Evolutionary conservation across 2,329 filamentous ascomycete species (phyloP), one percentile per base, ranked within the genome.

Genomic region (Cercospora brassicicola): DNA sequence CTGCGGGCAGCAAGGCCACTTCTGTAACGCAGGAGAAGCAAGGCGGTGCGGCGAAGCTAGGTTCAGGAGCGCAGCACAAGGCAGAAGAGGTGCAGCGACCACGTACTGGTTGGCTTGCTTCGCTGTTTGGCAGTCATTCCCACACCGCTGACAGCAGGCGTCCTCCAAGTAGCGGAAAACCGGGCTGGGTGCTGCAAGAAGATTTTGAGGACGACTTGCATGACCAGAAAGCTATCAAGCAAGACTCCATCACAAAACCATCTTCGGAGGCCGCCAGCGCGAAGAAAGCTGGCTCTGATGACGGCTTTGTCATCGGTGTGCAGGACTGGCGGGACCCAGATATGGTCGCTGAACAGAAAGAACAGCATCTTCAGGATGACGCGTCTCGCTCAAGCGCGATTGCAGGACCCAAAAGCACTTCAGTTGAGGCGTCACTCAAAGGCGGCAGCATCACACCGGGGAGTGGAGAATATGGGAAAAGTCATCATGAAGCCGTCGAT

Each of bases 271-370:
- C 77, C n/a, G 78, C 78, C 45, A 76, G 75, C 64, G 72, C 76
- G 9, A 59, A 67, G 15, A 66, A 68, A 73, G 71, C 77, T 13
- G 68, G 73, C n/a, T 66, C 76, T 23, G 79, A 82, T 57, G 90
- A 93, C 77, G 87, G 85, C 66, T 94, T 94, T 76, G 85, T 91
- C 55, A 94, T 94, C 74, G 92, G 91, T n/a, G 88, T 93, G 11
- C 91, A 95, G 72, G 92, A 95, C 76, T 94, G 92, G 92, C 87
- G 91, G 72, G 92, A 95, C 77, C 90, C 91, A 5, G 91, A 93
- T 76, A 81, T 93, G 18, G 82, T 92, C 23, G 84, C 84, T 1
- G 77, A 81, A 45, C 73, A 78, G 31, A 76, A 74, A 59, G 76
- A 78, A 68, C 70, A 73, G 53, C 72, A 74, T 9, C 69, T 68